A percentile compares a stretch with the other conserved stretches of the same genome.
phyloP scores from a whole-genome alignment of 352 stramenopile species.

The Sclerospora graminicola region DNA sequence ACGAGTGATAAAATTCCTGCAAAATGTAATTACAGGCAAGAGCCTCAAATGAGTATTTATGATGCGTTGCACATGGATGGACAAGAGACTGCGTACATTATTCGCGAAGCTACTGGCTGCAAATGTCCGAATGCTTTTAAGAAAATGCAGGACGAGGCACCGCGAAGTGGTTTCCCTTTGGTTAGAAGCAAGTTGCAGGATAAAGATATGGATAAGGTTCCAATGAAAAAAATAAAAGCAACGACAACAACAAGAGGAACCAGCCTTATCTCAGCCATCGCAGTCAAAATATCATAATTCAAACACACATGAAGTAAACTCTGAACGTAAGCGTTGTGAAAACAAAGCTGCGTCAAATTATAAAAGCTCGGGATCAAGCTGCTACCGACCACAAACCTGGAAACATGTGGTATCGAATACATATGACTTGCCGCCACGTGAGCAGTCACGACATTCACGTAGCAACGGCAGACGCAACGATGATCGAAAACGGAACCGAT shows the following conservation, averaged over 20 bases:
- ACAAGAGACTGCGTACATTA: constrained; percentile 21
- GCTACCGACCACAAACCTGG: constrained; percentile 23
- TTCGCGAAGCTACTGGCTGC: constrained; percentile 23
- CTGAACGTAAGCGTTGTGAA: constrained; percentile 7
- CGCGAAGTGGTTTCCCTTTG: no score
- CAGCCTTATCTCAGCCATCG: background rate
- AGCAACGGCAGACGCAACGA: constrained; percentile 10
- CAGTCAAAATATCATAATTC: background rate
- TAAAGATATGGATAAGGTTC: constrained; percentile 33
- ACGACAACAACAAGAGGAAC: constrained; percentile 5
- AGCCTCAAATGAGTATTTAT: constrained; percentile 51
- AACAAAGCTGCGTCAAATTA: constrained; percentile 8
- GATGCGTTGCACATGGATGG: constrained; percentile 40
- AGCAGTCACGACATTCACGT: constrained; percentile 4
- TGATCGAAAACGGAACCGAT: constrained; percentile 12
- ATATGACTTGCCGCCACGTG: constrained; percentile 11
- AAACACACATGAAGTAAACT: no score
- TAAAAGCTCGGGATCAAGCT: constrained; percentile 17
- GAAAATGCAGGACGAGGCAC: constrained; percentile 36
- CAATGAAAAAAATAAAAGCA: constrained; percentile 34
- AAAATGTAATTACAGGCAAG: constrained; percentile 19
- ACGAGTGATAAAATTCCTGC: constrained; percentile 5
- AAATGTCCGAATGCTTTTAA: constrained; percentile 49
- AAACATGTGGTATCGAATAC: constrained; percentile 7
- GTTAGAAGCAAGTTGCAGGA: constrained; percentile 27